These are phyloP conservation scores for Mitosporidium daphniae DNA, from an alignment of 371 early-diverging fungal species.

Conservation along the genomic window DNA sequence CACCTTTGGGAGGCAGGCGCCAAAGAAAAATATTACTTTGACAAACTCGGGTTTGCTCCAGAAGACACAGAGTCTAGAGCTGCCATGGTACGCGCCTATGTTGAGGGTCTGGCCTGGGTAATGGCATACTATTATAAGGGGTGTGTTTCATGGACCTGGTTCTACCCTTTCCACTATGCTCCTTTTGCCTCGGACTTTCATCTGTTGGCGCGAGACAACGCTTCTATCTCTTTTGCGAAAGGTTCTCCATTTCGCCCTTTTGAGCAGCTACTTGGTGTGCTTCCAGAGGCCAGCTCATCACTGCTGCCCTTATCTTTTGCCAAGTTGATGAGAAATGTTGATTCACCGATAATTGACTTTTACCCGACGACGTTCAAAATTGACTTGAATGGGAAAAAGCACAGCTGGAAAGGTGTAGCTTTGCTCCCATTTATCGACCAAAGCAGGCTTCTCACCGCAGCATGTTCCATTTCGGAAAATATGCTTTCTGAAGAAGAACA, in stretches of 20 bases:
- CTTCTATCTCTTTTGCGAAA: constrained; percentile 30
- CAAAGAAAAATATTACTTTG: constrained; percentile 46
- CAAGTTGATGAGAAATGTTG: constrained; percentile 35
- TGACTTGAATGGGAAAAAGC: constrained; percentile 88
- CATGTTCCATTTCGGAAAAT: no score
- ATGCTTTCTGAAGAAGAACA: no score
- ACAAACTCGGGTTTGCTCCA: constrained; percentile 31
- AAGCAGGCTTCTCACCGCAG: constrained; percentile 3
- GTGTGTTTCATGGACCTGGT: constrained; percentile 87
- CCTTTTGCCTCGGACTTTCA: constrained; percentile 74
- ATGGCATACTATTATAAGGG: constrained; percentile 83
- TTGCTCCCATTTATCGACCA: constrained; percentile 8
- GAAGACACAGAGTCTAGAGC: constrained; percentile 15
- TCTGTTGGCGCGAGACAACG: no score
- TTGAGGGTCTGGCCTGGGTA: constrained; percentile 92
- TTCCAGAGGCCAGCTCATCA: constrained; percentile 30
- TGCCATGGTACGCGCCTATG: constrained; percentile 29
- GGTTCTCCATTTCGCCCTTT: constrained; percentile 57
- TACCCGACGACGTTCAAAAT: constrained; percentile 61
- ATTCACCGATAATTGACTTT: constrained; percentile 49
- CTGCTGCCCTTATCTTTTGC: constrained; percentile 25
- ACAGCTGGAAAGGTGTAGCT: constrained; percentile 52
- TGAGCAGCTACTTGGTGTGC: constrained; percentile 88
- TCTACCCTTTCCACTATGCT: constrained; percentile 85
- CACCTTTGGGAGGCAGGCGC: constrained; percentile 46